These are phyloP conservation scores for Tetrahymena thermophila DNA, from an alignment of 73 alveolate genomes.

Conservation along the genomic window DNA sequence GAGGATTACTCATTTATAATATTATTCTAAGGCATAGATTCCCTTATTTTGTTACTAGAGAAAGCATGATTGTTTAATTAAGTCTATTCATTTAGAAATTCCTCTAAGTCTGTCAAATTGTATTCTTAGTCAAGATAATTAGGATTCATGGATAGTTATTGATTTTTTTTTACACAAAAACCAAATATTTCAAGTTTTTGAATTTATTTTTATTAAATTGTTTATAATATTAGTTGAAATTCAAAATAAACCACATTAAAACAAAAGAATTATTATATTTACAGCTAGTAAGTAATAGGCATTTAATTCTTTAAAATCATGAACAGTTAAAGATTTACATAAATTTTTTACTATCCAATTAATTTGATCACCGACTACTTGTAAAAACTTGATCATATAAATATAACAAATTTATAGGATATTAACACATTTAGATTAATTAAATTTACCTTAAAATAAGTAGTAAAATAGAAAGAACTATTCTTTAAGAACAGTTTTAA, in stretches of 20 bases:
- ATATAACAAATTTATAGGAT: neutral
- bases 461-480: neutral
- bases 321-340: too few relatives aligned
- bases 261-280: too few relatives aligned
- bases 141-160: neutral
- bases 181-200: neutral
- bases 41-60: too few relatives aligned
- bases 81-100: neutral
- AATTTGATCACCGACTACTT: too few relatives aligned
- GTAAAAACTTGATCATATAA: neutral
- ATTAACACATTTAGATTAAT: neutral
- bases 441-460: neutral
- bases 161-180: too few relatives aligned
- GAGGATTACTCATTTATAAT: too few relatives aligned
- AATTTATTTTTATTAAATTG: too few relatives aligned
- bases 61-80: neutral
- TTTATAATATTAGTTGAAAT: too few relatives aligned
- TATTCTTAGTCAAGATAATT: neutral
- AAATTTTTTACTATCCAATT: too few relatives aligned
- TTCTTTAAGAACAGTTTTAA: neutral
- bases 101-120: neutral
- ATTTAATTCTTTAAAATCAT: too few relatives aligned
- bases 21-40: neutral
- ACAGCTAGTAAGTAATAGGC: too few relatives aligned
- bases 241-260: too few relatives aligned